Conservation (phyloP, 257 asterid genomes). For the Rauvolfia tetraphylla region DNA sequence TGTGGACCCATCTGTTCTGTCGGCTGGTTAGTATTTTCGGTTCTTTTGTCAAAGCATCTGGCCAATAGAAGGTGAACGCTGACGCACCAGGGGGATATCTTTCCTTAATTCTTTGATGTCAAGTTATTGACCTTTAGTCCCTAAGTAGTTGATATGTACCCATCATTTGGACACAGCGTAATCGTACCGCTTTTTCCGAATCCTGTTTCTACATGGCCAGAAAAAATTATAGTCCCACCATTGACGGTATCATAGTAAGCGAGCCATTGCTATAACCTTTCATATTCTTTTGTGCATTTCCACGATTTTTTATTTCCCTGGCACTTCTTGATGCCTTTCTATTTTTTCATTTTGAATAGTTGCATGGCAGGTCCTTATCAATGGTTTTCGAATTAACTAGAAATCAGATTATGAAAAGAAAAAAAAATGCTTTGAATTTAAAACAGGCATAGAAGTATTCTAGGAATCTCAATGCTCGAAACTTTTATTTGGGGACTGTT, state of each 20-base stretch:
- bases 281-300: too few relatives aligned
- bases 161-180: neutral
- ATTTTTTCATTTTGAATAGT: too few relatives aligned
- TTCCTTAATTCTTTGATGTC: neutral
- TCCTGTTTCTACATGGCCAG: neutral
- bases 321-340: too few relatives aligned
- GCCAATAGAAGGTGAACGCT: neutral
- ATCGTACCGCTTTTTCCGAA: neutral
- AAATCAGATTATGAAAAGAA: too few relatives aligned
- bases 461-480: too few relatives aligned
- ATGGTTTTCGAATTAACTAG: too few relatives aligned
- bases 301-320: too few relatives aligned
- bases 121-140: neutral
- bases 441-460: too few relatives aligned
- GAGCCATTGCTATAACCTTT: too few relatives aligned
- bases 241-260: neutral
- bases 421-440: too few relatives aligned
- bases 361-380: too few relatives aligned
- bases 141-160: neutral
- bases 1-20: neutral
- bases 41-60: slow-evolving; percentile 11
- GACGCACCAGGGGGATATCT: neutral
- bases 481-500: too few relatives aligned
- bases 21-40: neutral
- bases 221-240: neutral